phyloP scores from a whole-genome alignment of 306 rosid species.

The Pterocarpus macrocarpus region DNA sequence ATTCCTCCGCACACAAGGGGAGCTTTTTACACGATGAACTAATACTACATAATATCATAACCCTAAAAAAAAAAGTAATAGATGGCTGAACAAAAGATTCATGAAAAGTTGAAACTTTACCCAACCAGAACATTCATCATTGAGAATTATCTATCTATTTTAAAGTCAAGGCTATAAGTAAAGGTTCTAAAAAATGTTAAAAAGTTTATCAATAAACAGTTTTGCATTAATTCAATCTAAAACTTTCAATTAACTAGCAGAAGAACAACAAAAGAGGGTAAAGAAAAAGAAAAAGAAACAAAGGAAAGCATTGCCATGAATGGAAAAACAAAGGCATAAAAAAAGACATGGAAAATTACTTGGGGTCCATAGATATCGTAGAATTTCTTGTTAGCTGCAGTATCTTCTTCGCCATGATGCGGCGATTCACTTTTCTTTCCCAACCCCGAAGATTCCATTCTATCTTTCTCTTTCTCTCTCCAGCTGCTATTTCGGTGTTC shows the following conservation, averaged over 20 bases:
- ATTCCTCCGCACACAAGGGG: background rate
- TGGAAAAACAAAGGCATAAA: background rate
- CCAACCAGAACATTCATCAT: background rate
- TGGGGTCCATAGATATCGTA: constrained; percentile 82
- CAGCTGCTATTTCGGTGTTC: background rate
- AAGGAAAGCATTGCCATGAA: background rate
- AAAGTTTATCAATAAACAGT: background rate
- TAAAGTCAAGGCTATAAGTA: background rate
- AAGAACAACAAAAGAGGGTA: background rate
- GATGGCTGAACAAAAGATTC: background rate
- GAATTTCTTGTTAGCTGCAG: constrained; percentile 51
- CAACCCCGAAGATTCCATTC: constrained; percentile 60
- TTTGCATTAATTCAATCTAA: background rate
- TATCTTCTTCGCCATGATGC: constrained; percentile 50
- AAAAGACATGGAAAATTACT: constrained; percentile 45
- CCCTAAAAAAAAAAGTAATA: background rate
- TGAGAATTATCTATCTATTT: background rate
- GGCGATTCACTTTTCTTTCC: constrained; percentile 39
- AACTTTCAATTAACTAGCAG: background rate
- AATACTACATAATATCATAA: background rate
- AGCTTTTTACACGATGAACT: background rate
- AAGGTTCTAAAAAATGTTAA: background rate
- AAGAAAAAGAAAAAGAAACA: background rate
- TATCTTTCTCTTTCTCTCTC: background rate
- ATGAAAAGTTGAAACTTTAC: background rate